Percentiles rank a stretch among this genome's conserved stretches.
phyloP scores from a whole-genome alignment of 208 protist species.

The Zelonia costaricensis region DNA sequence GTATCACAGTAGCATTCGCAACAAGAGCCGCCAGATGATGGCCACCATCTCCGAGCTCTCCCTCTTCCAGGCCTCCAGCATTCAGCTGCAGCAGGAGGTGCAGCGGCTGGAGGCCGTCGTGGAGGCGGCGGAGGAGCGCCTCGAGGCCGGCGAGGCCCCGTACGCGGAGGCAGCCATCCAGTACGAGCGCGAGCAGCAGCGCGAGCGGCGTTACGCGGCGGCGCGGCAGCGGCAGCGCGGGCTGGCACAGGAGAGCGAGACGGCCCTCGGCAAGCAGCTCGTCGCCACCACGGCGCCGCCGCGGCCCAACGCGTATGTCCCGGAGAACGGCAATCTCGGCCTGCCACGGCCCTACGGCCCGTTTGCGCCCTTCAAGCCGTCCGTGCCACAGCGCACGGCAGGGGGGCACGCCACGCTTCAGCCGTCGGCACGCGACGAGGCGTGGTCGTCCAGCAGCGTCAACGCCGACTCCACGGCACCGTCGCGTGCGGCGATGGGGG shows the following conservation, averaged over 20 bases:
- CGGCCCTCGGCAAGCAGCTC: slow-evolving; percentile 2
- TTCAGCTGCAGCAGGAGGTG: slow-evolving; percentile 91
- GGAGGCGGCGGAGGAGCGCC: slow-evolving; percentile 76
- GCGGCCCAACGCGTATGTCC: slow-evolving; percentile 91
- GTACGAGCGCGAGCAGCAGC: slow-evolving; percentile 68
- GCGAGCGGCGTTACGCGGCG: slow-evolving; percentile 57
- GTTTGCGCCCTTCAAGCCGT: slow-evolving; percentile 68
- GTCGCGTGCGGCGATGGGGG: not conserved
- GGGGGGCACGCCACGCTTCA: too few species aligned
- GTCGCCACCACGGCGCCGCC: slow-evolving; percentile 74
- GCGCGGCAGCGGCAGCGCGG: slow-evolving; percentile 55
- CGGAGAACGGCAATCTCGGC: slow-evolving; percentile 73
- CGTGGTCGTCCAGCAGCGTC: not conserved
- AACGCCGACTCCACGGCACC: not conserved
- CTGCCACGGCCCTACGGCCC: slow-evolving; percentile 87
- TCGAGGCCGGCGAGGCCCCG: slow-evolving; percentile 77
- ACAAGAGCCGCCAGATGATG: slow-evolving; percentile 94
- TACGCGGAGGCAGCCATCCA: slow-evolving; percentile 79
- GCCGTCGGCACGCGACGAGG: slow-evolving; percentile 1
- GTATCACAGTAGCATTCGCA: slow-evolving; percentile 88
- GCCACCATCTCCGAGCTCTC: slow-evolving; percentile 96
- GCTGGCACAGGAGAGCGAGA: slow-evolving; percentile 30
- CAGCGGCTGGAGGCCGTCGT: slow-evolving; percentile 75
- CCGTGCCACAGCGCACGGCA: too few species aligned
- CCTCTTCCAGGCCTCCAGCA: slow-evolving; percentile 92